Conservation (phyloP, 164 flowering plant genomes). For the Santalum album region DNA sequence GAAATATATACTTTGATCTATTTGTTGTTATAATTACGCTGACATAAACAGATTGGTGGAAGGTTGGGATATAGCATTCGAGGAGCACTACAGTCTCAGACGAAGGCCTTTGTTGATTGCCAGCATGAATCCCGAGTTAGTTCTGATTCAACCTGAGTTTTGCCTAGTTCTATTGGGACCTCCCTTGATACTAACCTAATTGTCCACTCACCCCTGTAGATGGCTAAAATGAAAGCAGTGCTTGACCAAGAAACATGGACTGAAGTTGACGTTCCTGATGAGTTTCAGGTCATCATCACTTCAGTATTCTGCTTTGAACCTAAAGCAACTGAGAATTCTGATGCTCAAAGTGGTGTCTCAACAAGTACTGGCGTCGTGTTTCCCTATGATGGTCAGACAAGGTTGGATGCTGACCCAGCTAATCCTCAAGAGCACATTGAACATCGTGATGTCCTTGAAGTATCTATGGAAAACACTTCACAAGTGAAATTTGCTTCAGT, state of each 20-base stretch:
- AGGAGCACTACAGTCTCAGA: constrained; percentile 91
- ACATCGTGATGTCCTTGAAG: constrained; percentile 24
- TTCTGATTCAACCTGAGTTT: constrained; percentile 8
- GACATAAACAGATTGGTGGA: constrained; percentile 81
- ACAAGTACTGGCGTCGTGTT: not conserved
- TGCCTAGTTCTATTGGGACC: not conserved
- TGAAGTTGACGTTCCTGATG: constrained; percentile 90
- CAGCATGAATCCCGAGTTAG: constrained; percentile 94
- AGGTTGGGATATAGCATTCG: constrained; percentile 95
- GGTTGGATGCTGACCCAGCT: constrained; percentile 16
- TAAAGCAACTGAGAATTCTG: constrained; percentile 18
- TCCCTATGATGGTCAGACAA: constrained; percentile 15
- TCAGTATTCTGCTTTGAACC: constrained; percentile 38
- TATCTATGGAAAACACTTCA: constrained; percentile 7
- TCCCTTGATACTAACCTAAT: constrained; percentile 6
- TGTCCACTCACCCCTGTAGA: constrained; percentile 31
- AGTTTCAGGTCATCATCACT: constrained; percentile 69
- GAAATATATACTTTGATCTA: not conserved
- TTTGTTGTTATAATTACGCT: constrained; percentile 11
- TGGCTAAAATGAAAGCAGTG: constrained; percentile 84
- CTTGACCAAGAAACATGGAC: constrained; percentile 99
- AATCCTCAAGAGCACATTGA: constrained; percentile 17
- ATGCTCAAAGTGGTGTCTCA: constrained; percentile 15
- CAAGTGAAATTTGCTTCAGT: constrained; percentile 16
- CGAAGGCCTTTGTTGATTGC: constrained; percentile 83